Base-by-base conservation (phyloP, 768 basidiomycete genomes). In the Leucosporidium yakuticum region DNA sequence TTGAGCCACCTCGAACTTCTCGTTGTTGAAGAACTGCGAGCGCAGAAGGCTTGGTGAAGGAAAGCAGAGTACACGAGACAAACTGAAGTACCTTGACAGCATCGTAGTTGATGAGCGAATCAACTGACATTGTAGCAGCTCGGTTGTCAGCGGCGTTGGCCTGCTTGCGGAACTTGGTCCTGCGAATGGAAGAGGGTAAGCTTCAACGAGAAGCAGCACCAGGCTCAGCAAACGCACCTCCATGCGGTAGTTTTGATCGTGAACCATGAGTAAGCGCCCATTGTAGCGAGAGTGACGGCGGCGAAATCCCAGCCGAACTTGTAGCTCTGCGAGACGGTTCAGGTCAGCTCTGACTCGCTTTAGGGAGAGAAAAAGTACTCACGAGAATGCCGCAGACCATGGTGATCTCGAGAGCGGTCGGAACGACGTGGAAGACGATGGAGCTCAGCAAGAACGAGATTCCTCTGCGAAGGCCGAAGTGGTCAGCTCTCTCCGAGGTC, bases 221-320 rank as follows among this genome's bases (percentile, higher is more conserved):
- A 31, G 3, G 8, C 11, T 7, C 3, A 27, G 44, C 36, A 15
- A 9, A 74, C 81, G 74, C 60, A 92, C 92, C 94, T 83, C 96
- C 96, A 98, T 1, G 93, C 86, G 2, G 96, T 99, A 1, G 96
- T 98, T 58, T 86, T 85, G 44, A 99, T 87, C 1, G 96, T 99
- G 77, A 95, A 99, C 93, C 93, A 97, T 0, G 92, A 90, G 77
- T 99, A 99, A 5, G 88, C 85, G 4, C 83, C 88, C 83, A 99
- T 86, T 0, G 95, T 90, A 2, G 84, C 78, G 2, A 85, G 83
- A 0, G 94, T 97, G 55, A 98, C 86, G 3, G 89, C 91, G 6
- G 96, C 95, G 79, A 94, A 99, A 77, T 96, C 88, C 88, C 89
- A 92, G 14, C 96, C 96, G 75, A 96, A 99, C 77, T 97, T 95